Conservation (phyloP, 306 rosid species). For the Fragaria iinumae region DNA sequence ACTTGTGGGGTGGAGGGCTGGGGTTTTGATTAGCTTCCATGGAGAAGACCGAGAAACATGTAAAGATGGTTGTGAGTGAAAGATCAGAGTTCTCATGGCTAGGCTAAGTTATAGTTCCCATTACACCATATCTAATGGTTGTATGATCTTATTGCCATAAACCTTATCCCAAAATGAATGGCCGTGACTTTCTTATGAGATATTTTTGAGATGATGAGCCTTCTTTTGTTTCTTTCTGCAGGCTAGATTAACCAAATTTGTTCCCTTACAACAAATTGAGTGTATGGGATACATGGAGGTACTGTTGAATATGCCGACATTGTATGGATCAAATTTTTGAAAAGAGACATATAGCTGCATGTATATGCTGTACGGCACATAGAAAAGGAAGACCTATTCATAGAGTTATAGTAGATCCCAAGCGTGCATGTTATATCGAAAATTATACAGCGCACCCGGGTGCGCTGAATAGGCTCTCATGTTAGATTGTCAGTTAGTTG, state of each 20-base stretch:
- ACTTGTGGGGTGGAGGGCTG: slow-evolving; percentile 26
- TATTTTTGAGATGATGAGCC: background rate
- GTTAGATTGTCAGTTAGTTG: background rate
- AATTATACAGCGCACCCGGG: too few relatives aligned
- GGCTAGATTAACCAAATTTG: background rate
- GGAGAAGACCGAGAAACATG: slow-evolving; percentile 38
- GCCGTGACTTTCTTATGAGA: slow-evolving; percentile 15
- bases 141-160: slow-evolving; percentile 24
- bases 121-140: background rate
- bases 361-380: background rate
- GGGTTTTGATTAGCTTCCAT: slow-evolving; percentile 47
- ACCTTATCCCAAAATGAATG: slow-evolving; percentile 64
- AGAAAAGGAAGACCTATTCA: background rate
- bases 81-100: slow-evolving; percentile 49
- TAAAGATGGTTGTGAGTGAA: slow-evolving; percentile 37
- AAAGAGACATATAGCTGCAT: background rate
- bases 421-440: background rate
- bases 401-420: background rate
- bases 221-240: background rate
- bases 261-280: background rate
- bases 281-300: too few relatives aligned
- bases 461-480: too few relatives aligned
- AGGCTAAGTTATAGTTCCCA: background rate
- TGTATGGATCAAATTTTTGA: background rate
- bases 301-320: too few relatives aligned